Evolutionary conservation across 2,329 filamentous ascomycete genomes (phyloP), one percentile per base, ranked within the genome.

Genomic region (Paecilomyces sp.): DNA sequence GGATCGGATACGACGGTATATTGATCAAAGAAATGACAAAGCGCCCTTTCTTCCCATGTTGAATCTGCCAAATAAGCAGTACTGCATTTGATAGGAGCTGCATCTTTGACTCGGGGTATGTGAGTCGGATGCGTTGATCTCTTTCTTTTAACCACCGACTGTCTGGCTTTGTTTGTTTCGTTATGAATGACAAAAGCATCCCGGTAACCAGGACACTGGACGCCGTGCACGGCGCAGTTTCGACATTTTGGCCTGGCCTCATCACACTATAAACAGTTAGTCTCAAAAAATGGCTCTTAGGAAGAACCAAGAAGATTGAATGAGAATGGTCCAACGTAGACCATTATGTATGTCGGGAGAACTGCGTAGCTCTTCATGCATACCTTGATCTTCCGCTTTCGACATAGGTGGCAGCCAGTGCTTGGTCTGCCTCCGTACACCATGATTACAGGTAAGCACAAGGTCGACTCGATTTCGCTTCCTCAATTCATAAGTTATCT

Each of bases 21-120:
- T 56, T 76, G 74, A 31, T 75, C 71, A 54, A 77, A 76, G 61
- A 77, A 77, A 58, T 71, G 74, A 62, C 74, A 77, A 8, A 75
- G 59, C 2, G 75, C 74, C 30, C 73, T 69, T 28, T 77, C 64
- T 57, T 74, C 68, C 71, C 72, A 73, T 0, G 64, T 70, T 1
- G 72, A 63, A 63, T 74, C 72, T 6, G 66, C 63, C 3, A 72
- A 61, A 54, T 55, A 56, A 25, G 53, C 18, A 33, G 66, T 63
- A 11, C 66, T 54, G 0, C 65, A 61, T 25, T 54, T 41, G 22
- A 64, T n/a, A 1, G 57, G 30, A 31, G 30, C 15, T 6, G 18
- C 41, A 11, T 47, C 41, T 13, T 24, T 22, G 30, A 22, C n/a
- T 53, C 15, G 33, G 24, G 24, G 18, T 6, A 12, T 22, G 8